These are phyloP conservation scores for Globisporangium rhizosaccharum DNA, from an alignment of 352 stramenopile genomes.

Conservation along the genomic window DNA sequence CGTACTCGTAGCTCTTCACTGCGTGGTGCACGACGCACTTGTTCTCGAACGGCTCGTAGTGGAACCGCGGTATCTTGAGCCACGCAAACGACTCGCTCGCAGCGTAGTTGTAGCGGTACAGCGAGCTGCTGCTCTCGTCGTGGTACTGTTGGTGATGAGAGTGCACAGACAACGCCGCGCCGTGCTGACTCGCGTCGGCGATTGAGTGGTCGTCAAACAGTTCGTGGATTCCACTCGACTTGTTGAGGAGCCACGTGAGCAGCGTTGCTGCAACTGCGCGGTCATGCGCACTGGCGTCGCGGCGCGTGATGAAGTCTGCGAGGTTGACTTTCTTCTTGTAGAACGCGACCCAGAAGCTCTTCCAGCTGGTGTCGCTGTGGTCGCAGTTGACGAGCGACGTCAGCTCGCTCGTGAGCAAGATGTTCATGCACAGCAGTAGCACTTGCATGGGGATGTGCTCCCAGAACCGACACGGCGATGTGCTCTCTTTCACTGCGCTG, in stretches of 20 bases:
- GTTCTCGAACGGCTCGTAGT: slow-evolving; percentile 54
- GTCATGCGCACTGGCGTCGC: slow-evolving; percentile 24
- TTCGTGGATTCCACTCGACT: slow-evolving; percentile 34
- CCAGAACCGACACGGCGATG: slow-evolving; percentile 17
- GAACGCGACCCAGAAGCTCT: slow-evolving; percentile 40
- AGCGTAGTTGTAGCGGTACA: slow-evolving; percentile 39
- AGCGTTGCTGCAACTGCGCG: slow-evolving; percentile 34
- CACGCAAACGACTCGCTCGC: slow-evolving; percentile 46
- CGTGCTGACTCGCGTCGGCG: neutral
- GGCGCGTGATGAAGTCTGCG: slow-evolving; percentile 28
- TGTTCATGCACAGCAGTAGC: slow-evolving; percentile 46
- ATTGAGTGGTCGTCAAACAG: slow-evolving; percentile 36
- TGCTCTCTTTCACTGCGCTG: neutral
- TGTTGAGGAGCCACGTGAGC: slow-evolving; percentile 47
- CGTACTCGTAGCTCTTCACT: slow-evolving; percentile 59
- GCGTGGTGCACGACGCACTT: slow-evolving; percentile 49
- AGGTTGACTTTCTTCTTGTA: slow-evolving; percentile 45
- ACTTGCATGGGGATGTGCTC: slow-evolving; percentile 42
- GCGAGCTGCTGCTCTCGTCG: slow-evolving; percentile 21
- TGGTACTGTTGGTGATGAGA: slow-evolving; percentile 9
- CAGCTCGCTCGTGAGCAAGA: slow-evolving; percentile 55
- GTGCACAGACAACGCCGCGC: neutral
- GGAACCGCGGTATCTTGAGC: slow-evolving; percentile 57
- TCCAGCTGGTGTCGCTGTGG: slow-evolving; percentile 34
- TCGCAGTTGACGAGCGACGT: slow-evolving; percentile 30